These are phyloP conservation scores for Acacia acuminata DNA, from an alignment of 306 rosid species.

Conservation along the genomic window DNA sequence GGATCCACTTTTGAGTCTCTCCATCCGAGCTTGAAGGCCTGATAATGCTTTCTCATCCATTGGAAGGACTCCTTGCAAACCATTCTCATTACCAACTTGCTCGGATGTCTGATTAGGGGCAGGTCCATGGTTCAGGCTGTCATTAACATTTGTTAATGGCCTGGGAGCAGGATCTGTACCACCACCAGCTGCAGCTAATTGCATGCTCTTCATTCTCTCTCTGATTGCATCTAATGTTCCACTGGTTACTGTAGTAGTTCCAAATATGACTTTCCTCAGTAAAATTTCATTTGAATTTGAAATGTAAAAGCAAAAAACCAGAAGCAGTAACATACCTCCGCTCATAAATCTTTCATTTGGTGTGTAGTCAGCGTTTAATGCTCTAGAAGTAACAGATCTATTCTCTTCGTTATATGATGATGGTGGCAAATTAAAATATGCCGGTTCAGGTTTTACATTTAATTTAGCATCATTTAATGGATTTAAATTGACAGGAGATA, in stretches of 20 bases:
- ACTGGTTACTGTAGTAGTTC: conserved; percentile 70
- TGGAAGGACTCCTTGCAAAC: conserved; percentile 77
- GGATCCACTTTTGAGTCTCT: conserved; percentile 93
- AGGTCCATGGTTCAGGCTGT: conserved; percentile 58
- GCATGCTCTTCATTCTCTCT: conserved; percentile 98
- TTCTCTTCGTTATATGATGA: conserved; percentile 88
- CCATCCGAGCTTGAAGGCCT: conserved; percentile 99
- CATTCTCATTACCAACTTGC: conserved; percentile 48
- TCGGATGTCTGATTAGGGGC: conserved; percentile 62
- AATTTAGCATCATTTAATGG: conserved; percentile 69
- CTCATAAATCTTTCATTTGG: conserved; percentile 72
- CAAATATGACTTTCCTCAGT: conserved; percentile 22
- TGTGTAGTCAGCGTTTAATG: conserved; percentile 62
- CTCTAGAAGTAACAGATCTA: conserved; percentile 66
- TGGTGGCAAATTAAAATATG: conserved; percentile 76
- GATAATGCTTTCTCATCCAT: conserved; percentile 95
- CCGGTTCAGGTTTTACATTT: conserved; percentile 73
- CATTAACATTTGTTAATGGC: conserved; percentile 62
- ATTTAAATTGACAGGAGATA: conserved; percentile 85
- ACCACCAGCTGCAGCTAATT: conserved; percentile 81
- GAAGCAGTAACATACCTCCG: conserved; percentile 60
- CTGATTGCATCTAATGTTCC: conserved; percentile 96
- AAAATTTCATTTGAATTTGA: not conserved
- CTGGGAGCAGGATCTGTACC: conserved; percentile 60
- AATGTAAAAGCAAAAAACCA: conserved; percentile 2